Percentiles rank a stretch among this genome's conserved stretches.
These are phyloP conservation scores for Trichodelitschia bisporula DNA, from an alignment of 495 filamentous ascomycete species.

Conservation along the genomic window DNA sequence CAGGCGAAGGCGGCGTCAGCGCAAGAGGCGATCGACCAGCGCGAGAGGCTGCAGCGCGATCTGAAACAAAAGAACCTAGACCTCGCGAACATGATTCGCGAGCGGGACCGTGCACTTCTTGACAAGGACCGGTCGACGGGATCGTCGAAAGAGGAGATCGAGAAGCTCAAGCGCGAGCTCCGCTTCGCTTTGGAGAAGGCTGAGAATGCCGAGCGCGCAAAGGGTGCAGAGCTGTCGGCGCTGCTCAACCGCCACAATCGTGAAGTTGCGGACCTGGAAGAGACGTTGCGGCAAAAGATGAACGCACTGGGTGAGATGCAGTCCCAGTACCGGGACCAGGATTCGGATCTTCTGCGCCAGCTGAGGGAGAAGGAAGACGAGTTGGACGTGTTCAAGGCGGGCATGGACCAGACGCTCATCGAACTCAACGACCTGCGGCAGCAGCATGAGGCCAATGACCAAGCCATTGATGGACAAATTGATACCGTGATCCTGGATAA, in stretches of 20 bases:
- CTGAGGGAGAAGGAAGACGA: constrained; percentile 91
- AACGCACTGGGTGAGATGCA: constrained; percentile 69
- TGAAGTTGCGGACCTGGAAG: constrained; percentile 89
- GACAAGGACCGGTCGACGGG: constrained; percentile 71
- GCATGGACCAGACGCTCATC: constrained; percentile 83
- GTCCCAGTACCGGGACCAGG: constrained; percentile 48
- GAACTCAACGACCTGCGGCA: constrained; percentile 62
- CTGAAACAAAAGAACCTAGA: constrained; percentile 98
- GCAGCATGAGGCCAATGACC: constrained; percentile 46
- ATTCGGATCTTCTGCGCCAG: constrained; percentile 60
- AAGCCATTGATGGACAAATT: constrained; percentile 69
- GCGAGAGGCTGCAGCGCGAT: constrained; percentile 87
- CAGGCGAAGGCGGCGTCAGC: constrained; percentile 92
- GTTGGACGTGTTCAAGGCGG: constrained; percentile 86
- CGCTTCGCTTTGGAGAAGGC: constrained; percentile 79
- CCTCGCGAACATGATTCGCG: constrained; percentile 93
- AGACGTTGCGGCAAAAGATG: constrained; percentile 70
- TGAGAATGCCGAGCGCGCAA: constrained; percentile 75
- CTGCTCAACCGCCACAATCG: constrained; percentile 90
- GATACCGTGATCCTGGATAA: constrained; percentile 67
- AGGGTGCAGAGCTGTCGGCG: constrained; percentile 79
- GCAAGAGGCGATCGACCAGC: constrained; percentile 82
- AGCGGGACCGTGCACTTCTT: constrained; percentile 82
- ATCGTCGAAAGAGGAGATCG: constrained; percentile 74
- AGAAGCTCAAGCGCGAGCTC: constrained; percentile 92